Base-by-base conservation (phyloP, 768 basidiomycete species). In the Xerocomus spinulosus region DNA sequence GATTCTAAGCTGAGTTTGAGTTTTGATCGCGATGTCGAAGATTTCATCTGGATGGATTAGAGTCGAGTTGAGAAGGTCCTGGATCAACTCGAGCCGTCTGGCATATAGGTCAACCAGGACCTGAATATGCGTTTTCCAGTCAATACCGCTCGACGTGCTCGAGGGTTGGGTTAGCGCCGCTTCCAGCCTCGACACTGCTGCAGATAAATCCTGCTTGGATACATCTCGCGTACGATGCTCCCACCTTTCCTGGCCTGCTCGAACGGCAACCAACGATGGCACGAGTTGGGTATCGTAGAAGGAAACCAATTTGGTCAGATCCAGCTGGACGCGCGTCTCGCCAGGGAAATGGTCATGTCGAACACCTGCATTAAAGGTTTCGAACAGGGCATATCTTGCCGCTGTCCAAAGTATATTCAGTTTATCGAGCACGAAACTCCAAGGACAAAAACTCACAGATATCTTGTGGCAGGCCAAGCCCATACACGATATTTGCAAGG, bases 341-440 rank as follows among this genome's bases (percentile, higher is more conserved):
- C 70, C 70, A 2, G 71, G 71, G 46, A 61, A 62, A 18, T 24
- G 54, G 26, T 68, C 61, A 30, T 71, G 64, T 63, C 70, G 65
- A 10, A 53, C 41, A 17, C 60, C 66, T 0, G 63, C 44, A 1
- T 51, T 12, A 10, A 53, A 20, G 29, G 14, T 30, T 40, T 55
- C 61, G 13, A 55, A 53, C 3, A 4, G 39, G 4, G 9, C 0
- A 2, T 10, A 8, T 14, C 3, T 14, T n/a, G 14, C 51, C 52
- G 25, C 54, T 57, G n/a, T 24, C 2, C 10, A 7, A 34, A 28
- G n/a, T 2, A 4, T n/a, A 15, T 6, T 51, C 14, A 44, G 32
- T 29, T 24, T 25, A n/a, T 26, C n/a, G 14, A 25, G n/a, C 3
- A 20, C 2, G 23, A 29, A 12, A 44, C 23, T 6, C 15, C 13